Evolutionary conservation across 1,284 basidiomycete genomes (phyloP), one percentile per base, ranked within the genome.

Genomic region (Fomes fomentarius): DNA sequence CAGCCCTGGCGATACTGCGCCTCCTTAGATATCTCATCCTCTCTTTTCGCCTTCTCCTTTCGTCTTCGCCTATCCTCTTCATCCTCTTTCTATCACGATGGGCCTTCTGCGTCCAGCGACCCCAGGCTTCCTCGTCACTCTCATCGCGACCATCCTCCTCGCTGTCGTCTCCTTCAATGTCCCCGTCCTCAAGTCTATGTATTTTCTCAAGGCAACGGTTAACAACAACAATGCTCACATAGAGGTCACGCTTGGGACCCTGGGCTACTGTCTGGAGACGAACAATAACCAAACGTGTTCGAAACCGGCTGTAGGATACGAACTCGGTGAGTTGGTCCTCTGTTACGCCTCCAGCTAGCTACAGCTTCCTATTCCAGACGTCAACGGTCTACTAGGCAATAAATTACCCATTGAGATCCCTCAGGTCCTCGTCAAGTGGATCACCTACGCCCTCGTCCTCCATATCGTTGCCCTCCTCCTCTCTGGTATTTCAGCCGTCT

Each of bases 401-500:
- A 73, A 80, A 2, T 71, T 81, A 53, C 73, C 54, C 52, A 67
- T 91, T 34, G 69, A 92, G 62, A 93, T 96, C 50, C 93, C 94
- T 4, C 73, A 81, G 37, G 82, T 91, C 7, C 79, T 85, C 47
- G 88, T 93, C 57, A 94, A 94, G 76, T 95, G 93, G 88, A 75
- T 96, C 65, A 96, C 94, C 12, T 94, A 94, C 64, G 86, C 85
- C 19, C 84, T 96, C 59, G 85, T 95, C 57, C 79, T 95, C n/a
- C 93, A 96, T 67, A 82, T 94, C 60, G 85, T 93, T 50, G 93
- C 90, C 14, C 82, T 96, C 54, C 80, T 73, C 28, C 78, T 87
- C 31, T 82, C 91, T 7, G 89, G 79, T n/a, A 74, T 82, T 19
- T 84, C 91, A 1, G 79, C 91, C 12, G 46, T 94, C 30, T 89